Conservation (phyloP, 352 stramenopile species). For the Phytophthora sp. region DNA sequence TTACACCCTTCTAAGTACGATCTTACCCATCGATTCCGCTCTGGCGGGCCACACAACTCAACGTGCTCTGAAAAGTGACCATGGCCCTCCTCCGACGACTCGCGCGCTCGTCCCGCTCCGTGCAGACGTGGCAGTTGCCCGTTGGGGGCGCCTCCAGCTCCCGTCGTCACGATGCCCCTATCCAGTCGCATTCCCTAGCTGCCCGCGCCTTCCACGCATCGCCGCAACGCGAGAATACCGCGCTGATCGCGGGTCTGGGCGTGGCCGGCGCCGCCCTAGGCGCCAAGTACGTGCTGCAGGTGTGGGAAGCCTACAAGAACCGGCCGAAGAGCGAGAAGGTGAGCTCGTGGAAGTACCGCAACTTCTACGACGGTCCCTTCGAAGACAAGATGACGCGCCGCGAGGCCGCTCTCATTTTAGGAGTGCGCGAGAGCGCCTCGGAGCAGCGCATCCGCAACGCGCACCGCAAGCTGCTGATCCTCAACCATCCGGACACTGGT, state of each 20-base stretch:
- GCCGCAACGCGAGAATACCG: constrained; percentile 60
- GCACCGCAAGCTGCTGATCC: constrained; percentile 97
- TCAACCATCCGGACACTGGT: constrained; percentile 99
- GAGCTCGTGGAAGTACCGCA: constrained; percentile 81
- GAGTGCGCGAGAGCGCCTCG: constrained; percentile 95
- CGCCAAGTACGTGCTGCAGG: constrained; percentile 83
- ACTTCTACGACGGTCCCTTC: constrained; percentile 97
- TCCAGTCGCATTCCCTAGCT: constrained; percentile 17
- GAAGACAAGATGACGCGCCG: constrained; percentile 99
- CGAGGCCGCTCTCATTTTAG: constrained; percentile 99
- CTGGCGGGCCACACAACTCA: background rate
- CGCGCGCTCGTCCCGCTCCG: constrained; percentile 23
- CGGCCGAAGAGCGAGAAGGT: constrained; percentile 67
- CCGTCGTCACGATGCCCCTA: background rate
- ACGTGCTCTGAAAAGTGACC: background rate
- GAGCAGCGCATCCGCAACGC: constrained; percentile 97
- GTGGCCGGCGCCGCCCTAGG: constrained; percentile 73
- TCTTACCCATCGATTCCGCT: background rate
- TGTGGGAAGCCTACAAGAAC: constrained; percentile 79
- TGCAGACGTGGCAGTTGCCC: constrained; percentile 25
- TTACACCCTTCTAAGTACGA: constrained; percentile 1
- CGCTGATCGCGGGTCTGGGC: constrained; percentile 70
- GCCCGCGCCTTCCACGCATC: constrained; percentile 71
- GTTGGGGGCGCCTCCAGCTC: background rate
- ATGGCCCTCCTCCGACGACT: constrained; percentile 45